Evolutionary conservation across 768 basidiomycete genomes (phyloP), one percentile per base, ranked within the genome.

Genomic region (Kwoniella sp.): DNA sequence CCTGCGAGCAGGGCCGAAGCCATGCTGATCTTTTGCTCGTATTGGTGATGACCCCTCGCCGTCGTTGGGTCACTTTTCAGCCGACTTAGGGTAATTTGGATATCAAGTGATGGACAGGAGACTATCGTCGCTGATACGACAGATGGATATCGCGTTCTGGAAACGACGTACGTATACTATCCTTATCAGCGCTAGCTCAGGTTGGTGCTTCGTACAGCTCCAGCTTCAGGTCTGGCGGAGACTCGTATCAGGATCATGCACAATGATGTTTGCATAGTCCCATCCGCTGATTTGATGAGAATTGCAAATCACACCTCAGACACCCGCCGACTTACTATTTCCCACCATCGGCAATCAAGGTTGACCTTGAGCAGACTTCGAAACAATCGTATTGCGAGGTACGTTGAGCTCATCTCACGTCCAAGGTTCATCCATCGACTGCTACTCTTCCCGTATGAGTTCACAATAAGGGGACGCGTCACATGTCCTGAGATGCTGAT

Each of bases 321-420:
- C 77, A 80, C 63, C 79, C 79, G 15, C 79, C 79, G 1, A 80
- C 79, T 0, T 80, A 80, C 52, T 80, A 80, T 63, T 60, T 80
- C 0, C 77, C 79, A 4, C 73, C 73, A 12, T 47, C 55, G 1
- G 17, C 56, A 2, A 52, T 75, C 34, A 63, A 67, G 22, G 61
- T 78, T 1, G 53, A 58, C 4, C 62, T 73, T 5, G 28, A 25
- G 4, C 71, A 67, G 29, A 66, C 66, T 7, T 31, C 60, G 15
- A 73, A 68, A 54, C 54, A 53, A 8, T 73, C 76, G 4, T 76
- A 67, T 61, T 80, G 79, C 70, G 79, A 80, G 69, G 75, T 75
- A 60, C 37, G 72, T 60, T 1, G 31, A 9, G 20, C 29, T 3
- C 12, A 3, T 15, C 15, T 25, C 9, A 20, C 26, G 31, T 48